Conservation (phyloP, 192 early-diverging fungal genomes). For the Gamsiella multidivaricata region DNA sequence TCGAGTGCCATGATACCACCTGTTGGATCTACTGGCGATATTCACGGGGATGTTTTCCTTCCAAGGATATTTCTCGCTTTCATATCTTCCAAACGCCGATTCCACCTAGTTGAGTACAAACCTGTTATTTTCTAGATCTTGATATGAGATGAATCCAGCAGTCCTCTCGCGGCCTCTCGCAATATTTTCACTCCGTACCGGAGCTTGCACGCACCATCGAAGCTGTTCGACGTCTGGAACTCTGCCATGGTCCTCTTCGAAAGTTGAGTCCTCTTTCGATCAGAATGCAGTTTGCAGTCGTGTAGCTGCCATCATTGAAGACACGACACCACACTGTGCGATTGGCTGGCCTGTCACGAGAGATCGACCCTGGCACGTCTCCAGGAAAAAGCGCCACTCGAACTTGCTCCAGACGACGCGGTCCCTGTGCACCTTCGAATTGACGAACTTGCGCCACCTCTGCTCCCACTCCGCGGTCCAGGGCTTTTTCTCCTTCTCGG, state of each 20-base stretch:
- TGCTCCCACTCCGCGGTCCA: conserved; percentile 20
- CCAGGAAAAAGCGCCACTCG: conserved; percentile 12
- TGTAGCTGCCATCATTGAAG: conserved; percentile 8
- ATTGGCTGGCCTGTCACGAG: conserved; percentile 12
- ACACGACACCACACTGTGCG: not conserved
- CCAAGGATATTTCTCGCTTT: conserved; percentile 14
- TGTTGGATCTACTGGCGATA: conserved; percentile 8
- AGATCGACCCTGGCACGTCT: conserved; percentile 14
- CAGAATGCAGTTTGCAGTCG: not conserved
- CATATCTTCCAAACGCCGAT: not conserved
- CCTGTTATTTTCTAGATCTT: not conserved
- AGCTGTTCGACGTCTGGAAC: conserved; percentile 7
- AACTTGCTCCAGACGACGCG: conserved; percentile 6
- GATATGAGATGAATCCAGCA: not conserved
- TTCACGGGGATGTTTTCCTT: not conserved
- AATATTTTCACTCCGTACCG: conserved; percentile 7
- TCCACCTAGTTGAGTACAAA: conserved; percentile 6
- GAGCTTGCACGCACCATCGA: conserved; percentile 7
- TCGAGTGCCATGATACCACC: too few relatives aligned
- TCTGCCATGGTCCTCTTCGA: conserved; percentile 10
- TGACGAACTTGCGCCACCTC: not conserved
- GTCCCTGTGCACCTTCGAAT: not conserved
- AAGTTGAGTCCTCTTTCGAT: conserved; percentile 12
- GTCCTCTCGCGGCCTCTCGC: not conserved
- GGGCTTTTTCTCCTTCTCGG: not conserved